Conservation (phyloP, 2,329 filamentous ascomycete genomes). For the Calonectria honghensis region DNA sequence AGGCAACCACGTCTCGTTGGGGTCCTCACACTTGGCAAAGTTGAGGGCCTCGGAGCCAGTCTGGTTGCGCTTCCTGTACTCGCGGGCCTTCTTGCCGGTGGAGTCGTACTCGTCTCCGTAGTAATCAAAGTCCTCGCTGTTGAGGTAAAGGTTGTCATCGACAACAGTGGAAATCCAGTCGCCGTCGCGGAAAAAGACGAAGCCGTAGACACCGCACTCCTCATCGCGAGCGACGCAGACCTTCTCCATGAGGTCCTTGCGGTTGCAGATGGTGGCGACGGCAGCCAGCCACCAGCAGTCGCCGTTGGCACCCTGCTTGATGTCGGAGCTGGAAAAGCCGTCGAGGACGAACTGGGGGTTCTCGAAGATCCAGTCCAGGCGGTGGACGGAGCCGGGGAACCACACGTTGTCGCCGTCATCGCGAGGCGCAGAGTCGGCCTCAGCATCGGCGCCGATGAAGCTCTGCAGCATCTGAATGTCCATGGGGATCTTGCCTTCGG, state of each 20-base stretch:
- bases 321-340: constrained; percentile 63
- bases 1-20: constrained; percentile 85
- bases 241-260: constrained; percentile 77
- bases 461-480: constrained; percentile 42
- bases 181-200: constrained; percentile 82
- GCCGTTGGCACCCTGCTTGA: constrained; percentile 71
- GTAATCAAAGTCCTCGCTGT: constrained; percentile 63
- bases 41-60: constrained; percentile 81
- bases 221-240: constrained; percentile 82
- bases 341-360: constrained; percentile 63
- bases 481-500: constrained; percentile 39
- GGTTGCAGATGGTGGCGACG: constrained; percentile 80
- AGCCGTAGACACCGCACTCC: constrained; percentile 82
- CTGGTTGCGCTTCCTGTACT: constrained; percentile 78
- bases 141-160: constrained; percentile 76
- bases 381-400: constrained; percentile 62
- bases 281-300: constrained; percentile 86
- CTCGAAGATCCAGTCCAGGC: constrained; percentile 66
- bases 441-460: constrained; percentile 34
- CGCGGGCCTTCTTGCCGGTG: constrained; percentile 72
- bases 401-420: constrained; percentile 28
- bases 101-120: constrained; percentile 60
- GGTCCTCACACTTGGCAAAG: constrained; percentile 81
- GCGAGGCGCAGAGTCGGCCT: constrained; percentile 2
- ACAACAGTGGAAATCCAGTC: constrained; percentile 84